These are phyloP conservation scores for Chlamydomonas incerta DNA, from an alignment of 139 green algal species.

Conservation along the genomic window DNA sequence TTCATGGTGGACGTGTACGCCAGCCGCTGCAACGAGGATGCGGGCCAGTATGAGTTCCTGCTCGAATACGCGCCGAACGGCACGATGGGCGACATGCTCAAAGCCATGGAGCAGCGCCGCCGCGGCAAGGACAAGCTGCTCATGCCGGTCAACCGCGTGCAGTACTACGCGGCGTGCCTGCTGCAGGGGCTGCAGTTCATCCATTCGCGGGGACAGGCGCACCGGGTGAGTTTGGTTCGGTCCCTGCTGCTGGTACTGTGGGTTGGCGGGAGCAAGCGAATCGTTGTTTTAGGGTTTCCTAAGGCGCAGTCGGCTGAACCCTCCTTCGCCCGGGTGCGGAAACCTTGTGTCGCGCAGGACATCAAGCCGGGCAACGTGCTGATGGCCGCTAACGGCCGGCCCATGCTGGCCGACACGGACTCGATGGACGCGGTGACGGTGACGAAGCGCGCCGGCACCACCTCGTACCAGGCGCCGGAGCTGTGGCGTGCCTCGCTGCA, in stretches of 20 bases:
- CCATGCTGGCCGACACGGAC: slow-evolving; percentile 39
- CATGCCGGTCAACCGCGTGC: slow-evolving; percentile 25
- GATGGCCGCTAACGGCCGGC: slow-evolving; percentile 35
- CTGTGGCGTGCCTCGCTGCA: slow-evolving; percentile 41
- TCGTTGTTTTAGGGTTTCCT: no score
- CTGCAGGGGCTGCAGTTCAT: slow-evolving; percentile 30
- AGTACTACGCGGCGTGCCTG: slow-evolving; percentile 33
- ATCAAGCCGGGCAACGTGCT: slow-evolving; percentile 42
- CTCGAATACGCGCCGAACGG: slow-evolving; percentile 33
- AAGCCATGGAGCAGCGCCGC: slow-evolving; percentile 42
- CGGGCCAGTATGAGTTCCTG: slow-evolving; percentile 25
- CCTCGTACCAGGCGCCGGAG: slow-evolving; percentile 43
- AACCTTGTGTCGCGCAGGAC: no score
- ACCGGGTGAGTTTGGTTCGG: slow-evolving; percentile 15
- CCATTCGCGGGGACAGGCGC: slow-evolving; percentile 20
- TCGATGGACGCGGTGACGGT: slow-evolving; percentile 35
- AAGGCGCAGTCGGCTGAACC: no score
- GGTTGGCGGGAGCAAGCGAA: no score
- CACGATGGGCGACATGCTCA: slow-evolving; percentile 35
- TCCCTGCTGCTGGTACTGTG: no score
- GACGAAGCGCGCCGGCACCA: slow-evolving; percentile 36
- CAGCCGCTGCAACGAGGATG: slow-evolving; percentile 6
- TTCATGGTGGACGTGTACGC: slow-evolving; percentile 36
- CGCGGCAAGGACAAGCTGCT: slow-evolving; percentile 44
- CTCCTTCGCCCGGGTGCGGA: no score